Conservation (phyloP, 495 filamentous ascomycete genomes). For the Collariella sp. region DNA sequence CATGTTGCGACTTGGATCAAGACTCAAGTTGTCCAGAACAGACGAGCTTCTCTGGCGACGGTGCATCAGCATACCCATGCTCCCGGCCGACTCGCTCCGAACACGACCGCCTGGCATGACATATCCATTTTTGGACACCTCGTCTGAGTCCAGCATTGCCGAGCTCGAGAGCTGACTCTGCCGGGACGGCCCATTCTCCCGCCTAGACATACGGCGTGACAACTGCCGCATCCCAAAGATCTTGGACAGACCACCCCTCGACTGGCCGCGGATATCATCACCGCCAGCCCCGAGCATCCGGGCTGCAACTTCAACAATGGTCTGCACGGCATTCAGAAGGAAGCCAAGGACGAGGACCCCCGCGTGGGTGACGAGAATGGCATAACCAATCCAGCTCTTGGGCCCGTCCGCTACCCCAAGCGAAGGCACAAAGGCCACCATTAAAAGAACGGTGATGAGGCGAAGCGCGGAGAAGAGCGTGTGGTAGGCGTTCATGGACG, state of each 20-base stretch:
- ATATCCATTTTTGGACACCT: constrained; percentile 57
- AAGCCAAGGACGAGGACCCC: constrained; percentile 87
- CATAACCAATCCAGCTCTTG: constrained; percentile 92
- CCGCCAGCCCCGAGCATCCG: constrained; percentile 72
- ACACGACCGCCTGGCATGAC: constrained; percentile 52
- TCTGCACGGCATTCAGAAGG: constrained; percentile 85
- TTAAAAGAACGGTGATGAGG: constrained; percentile 70
- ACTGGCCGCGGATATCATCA: constrained; percentile 58
- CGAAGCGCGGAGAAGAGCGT: constrained; percentile 72
- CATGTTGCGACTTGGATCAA: constrained; percentile 29
- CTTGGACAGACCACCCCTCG: constrained; percentile 80
- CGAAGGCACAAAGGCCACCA: constrained; percentile 78
- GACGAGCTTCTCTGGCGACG: constrained; percentile 36
- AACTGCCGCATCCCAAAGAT: constrained; percentile 91
- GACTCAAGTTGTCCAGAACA: constrained; percentile 34
- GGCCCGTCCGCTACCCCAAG: constrained; percentile 65
- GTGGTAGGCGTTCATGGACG: constrained; percentile 97
- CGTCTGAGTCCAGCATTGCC: constrained; percentile 63
- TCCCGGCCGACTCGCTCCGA: constrained; percentile 71
- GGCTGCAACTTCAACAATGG: constrained; percentile 76
- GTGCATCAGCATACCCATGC: constrained; percentile 61
- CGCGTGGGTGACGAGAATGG: constrained; percentile 78
- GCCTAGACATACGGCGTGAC: constrained; percentile 61
- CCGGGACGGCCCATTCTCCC: constrained; percentile 47
- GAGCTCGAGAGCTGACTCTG: constrained; percentile 73